These are phyloP conservation scores for Musa beccarii DNA, from an alignment of 176 grass and related monocot species.

Conservation along the genomic window DNA sequence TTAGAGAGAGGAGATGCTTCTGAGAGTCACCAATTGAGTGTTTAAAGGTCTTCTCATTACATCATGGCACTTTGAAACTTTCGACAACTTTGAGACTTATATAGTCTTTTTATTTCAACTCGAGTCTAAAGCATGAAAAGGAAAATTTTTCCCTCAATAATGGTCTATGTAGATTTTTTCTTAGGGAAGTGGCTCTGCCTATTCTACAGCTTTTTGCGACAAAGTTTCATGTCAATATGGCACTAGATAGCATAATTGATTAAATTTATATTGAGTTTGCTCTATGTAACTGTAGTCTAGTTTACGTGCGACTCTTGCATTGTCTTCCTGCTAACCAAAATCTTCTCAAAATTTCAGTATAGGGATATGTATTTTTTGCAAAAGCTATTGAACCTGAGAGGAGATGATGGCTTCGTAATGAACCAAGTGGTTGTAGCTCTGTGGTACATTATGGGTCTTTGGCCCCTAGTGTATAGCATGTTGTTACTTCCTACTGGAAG, in stretches of 20 bases:
- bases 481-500: conserved; percentile 60
- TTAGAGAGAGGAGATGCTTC: not conserved
- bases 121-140: too few species aligned
- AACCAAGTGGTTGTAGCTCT: conserved; percentile 72
- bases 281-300: not conserved
- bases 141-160: too few species aligned
- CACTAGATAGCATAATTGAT: not conserved
- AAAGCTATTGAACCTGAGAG: conserved; percentile 69
- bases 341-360: conserved; percentile 50
- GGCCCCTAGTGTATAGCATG: conserved; percentile 86
- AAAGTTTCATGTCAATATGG: not conserved
- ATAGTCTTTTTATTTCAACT: too few species aligned
- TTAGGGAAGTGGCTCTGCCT: not conserved
- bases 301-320: not conserved
- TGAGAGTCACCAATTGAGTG: not conserved
- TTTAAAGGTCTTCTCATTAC: too few species aligned
- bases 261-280: not conserved
- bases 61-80: too few species aligned
- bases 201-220: not conserved
- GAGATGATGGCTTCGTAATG: conserved; percentile 80
- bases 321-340: not conserved
- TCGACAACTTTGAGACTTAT: too few species aligned
- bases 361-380: conserved; percentile 72
- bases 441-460: conserved; percentile 87
- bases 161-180: not conserved